Percentiles rank a stretch among this genome's conserved stretches.
Conservation (phyloP, 2,329 filamentous ascomycete species). For the Mycocentrospora acerina region DNA sequence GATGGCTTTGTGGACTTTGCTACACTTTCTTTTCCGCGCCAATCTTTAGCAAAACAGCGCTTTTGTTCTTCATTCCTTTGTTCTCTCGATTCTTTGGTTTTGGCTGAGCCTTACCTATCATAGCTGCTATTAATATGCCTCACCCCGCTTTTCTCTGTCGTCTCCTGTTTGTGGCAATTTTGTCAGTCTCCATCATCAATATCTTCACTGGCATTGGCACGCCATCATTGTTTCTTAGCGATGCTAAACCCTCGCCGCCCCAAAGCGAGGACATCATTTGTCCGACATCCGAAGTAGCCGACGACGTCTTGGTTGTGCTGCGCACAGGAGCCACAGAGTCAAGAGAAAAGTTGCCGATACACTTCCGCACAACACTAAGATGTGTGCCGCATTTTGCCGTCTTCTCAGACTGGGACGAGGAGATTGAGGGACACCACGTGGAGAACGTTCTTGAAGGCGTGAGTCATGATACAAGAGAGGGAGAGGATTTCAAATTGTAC, state of each 20-base stretch:
- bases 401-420: slow-evolving; percentile 61
- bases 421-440: slow-evolving; percentile 53
- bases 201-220: slow-evolving; percentile 34
- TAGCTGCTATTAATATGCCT: slow-evolving; percentile 24
- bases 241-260: slow-evolving; percentile 21
- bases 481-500: slow-evolving; percentile 57
- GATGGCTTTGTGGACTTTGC: slow-evolving; percentile 1
- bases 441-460: slow-evolving; percentile 51
- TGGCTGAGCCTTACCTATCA: slow-evolving; percentile 17
- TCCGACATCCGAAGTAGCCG: slow-evolving; percentile 37
- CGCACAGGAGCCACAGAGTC: slow-evolving; percentile 63
- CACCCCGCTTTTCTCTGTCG: slow-evolving; percentile 36
- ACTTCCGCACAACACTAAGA: slow-evolving; percentile 58
- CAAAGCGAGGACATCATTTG: slow-evolving; percentile 25
- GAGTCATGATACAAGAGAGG: slow-evolving; percentile 36
- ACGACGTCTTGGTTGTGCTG: slow-evolving; percentile 60
- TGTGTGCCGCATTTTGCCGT: slow-evolving; percentile 59
- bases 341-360: slow-evolving; percentile 58
- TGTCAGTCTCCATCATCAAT: slow-evolving; percentile 38
- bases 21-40: slow-evolving; percentile 4
- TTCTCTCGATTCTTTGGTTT: slow-evolving; percentile 6
- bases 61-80: slow-evolving; percentile 6
- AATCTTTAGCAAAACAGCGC: slow-evolving; percentile 4
- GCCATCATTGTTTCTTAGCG: slow-evolving; percentile 30
- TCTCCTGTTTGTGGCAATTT: slow-evolving; percentile 35